These are phyloP conservation scores for Erythrophleum fordii DNA, from an alignment of 306 rosid species.

Conservation along the genomic window DNA sequence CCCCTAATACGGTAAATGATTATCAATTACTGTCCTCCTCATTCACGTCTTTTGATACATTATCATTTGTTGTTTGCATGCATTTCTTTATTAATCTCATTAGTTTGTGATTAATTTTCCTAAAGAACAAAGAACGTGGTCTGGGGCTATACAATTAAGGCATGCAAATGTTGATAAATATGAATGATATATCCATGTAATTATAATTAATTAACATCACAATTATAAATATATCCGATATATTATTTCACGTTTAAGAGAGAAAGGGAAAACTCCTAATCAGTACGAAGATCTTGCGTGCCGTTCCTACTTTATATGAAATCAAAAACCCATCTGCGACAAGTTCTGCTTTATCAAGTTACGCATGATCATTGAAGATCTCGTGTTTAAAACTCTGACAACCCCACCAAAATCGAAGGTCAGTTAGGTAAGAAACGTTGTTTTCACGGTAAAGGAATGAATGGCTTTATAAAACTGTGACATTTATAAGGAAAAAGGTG, in stretches of 20 bases:
- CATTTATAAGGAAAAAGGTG: not conserved
- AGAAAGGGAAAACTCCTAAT: not conserved
- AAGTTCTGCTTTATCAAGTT: not conserved
- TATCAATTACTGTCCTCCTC: not conserved
- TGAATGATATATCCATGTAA: too few species aligned
- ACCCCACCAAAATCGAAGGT: not conserved
- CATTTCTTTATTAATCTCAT: not conserved
- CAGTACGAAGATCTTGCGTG: not conserved
- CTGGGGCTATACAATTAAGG: not conserved
- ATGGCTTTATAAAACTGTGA: not conserved
- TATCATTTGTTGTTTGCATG: not conserved
- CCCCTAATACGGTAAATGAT: too few species aligned
- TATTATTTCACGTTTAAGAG: not conserved
- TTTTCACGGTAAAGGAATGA: conserved; percentile 2
- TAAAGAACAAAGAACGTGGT: not conserved
- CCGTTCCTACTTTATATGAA: conserved; percentile 3
- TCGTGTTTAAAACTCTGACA: conserved; percentile 9
- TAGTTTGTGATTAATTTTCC: not conserved
- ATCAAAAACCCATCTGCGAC: not conserved
- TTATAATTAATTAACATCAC: too few species aligned
- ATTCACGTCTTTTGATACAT: not conserved
- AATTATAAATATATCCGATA: too few species aligned
- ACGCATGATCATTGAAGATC: conserved; percentile 4
- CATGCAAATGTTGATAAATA: not conserved
- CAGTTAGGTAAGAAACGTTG: not conserved